Percentiles rank a stretch among this genome's conserved stretches.
These are phyloP conservation scores for Singerocomus inundabilis DNA, from an alignment of 1,284 basidiomycete species.

Conservation along the genomic window DNA sequence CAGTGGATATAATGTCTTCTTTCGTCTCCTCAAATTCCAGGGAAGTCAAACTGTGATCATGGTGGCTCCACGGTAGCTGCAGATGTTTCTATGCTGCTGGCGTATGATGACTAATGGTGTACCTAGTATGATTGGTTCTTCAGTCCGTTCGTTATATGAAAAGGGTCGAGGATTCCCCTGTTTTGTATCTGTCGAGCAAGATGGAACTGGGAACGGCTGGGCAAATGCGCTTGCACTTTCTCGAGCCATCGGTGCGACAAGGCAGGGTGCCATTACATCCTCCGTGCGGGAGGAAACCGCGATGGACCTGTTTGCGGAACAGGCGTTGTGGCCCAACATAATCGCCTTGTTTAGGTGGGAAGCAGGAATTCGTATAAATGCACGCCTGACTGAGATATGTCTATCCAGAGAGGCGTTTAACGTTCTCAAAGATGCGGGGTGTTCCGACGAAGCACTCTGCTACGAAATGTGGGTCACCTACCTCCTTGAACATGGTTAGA, in stretches of 20 bases:
- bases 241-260: slow-evolving; percentile 59
- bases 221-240: slow-evolving; percentile 52
- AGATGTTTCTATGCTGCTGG: neutral
- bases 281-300: slow-evolving; percentile 64
- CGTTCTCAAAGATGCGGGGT: slow-evolving; percentile 62
- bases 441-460: slow-evolving; percentile 65
- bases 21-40: slow-evolving; percentile 54
- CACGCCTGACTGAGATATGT: slow-evolving; percentile 1
- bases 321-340: slow-evolving; percentile 67
- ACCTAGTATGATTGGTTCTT: slow-evolving; percentile 61
- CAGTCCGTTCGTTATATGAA: slow-evolving; percentile 58
- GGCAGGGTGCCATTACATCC: slow-evolving; percentile 63
- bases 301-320: slow-evolving; percentile 66
- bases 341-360: slow-evolving; percentile 58
- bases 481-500: neutral
- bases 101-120: slow-evolving; percentile 2
- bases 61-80: slow-evolving; percentile 52
- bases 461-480: slow-evolving; percentile 54
- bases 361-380: neutral
- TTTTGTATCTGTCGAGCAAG: slow-evolving; percentile 63
- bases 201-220: slow-evolving; percentile 52
- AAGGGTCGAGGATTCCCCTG: slow-evolving; percentile 65
- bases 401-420: slow-evolving; percentile 56
- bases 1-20: slow-evolving; percentile 66
- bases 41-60: slow-evolving; percentile 60